Evolutionary conservation across 2,329 filamentous ascomycete species (phyloP).

Genomic region (Ceratocystis harringtonii): DNA sequence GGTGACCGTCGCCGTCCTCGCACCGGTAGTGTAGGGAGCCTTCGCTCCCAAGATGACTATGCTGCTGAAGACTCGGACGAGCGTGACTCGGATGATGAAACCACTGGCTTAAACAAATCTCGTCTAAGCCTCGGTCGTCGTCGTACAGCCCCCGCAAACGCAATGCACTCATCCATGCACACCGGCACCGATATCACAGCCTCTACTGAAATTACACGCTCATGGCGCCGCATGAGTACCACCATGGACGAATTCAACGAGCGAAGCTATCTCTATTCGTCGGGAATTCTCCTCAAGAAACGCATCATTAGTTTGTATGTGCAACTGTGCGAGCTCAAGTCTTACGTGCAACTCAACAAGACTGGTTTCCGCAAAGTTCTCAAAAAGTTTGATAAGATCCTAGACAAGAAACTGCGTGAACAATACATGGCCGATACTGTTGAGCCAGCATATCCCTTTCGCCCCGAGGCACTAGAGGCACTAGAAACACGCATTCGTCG

Average conservation of each 20-base stretch:
- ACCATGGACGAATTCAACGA: constrained; percentile 68
- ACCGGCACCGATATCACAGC: constrained; percentile 42
- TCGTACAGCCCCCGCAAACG: constrained; percentile 2
- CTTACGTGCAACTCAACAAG: constrained; percentile 87
- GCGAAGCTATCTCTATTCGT: constrained; percentile 49
- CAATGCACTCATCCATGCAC: constrained; percentile 22
- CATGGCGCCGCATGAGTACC: constrained; percentile 46
- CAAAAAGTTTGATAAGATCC: constrained; percentile 97
- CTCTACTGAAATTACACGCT: constrained; percentile 44
- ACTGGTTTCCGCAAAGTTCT: constrained; percentile 93
- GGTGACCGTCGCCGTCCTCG: constrained; percentile 19
- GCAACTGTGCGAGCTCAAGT: constrained; percentile 85
- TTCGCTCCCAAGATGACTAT: constrained; percentile 36
- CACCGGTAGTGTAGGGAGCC: constrained; percentile 29
- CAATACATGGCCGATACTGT: constrained; percentile 63
- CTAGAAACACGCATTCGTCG: constrained; percentile 57
- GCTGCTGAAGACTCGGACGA: constrained; percentile 45
- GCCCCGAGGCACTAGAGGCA: constrained; percentile 50
- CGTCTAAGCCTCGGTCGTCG: constrained; percentile 27
- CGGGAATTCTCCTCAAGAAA: constrained; percentile 80
- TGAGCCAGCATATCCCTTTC: constrained; percentile 68
- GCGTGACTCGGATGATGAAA: constrained; percentile 49
- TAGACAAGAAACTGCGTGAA: constrained; percentile 65
- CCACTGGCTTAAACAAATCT: constrained; percentile 36
- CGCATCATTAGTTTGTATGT: constrained; percentile 78